phyloP scores from a whole-genome alignment of 768 basidiomycete genomes.

The Pleurotus giganteus region DNA sequence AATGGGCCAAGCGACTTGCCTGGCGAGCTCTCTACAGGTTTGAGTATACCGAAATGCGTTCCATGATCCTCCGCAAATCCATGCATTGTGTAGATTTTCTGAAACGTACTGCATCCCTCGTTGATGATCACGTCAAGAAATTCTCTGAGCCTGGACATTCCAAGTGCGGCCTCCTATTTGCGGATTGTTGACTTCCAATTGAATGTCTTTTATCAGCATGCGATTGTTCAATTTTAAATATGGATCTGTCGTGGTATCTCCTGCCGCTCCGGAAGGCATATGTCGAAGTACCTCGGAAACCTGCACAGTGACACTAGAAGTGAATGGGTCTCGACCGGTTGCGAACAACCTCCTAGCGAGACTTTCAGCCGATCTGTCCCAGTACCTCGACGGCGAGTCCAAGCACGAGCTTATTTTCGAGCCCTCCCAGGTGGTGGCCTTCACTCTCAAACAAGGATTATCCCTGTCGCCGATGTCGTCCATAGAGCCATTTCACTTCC shows the following conservation, averaged over 20 bases:
- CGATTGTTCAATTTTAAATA: conserved; percentile 58
- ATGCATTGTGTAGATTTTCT: neutral
- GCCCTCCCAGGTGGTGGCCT: conserved; percentile 63
- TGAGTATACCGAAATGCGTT: conserved; percentile 6
- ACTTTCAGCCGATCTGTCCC: conserved; percentile 40
- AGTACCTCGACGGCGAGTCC: conserved; percentile 28
- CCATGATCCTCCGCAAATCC: neutral
- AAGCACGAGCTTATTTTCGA: conserved; percentile 57
- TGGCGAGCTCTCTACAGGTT: conserved; percentile 42
- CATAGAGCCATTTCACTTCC: conserved; percentile 53
- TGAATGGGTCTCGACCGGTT: conserved; percentile 35
- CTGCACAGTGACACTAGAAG: conserved; percentile 51
- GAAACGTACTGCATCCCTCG: conserved; percentile 5
- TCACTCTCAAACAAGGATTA: conserved; percentile 9
- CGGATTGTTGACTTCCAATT: neutral
- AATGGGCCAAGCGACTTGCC: conserved; percentile 31
- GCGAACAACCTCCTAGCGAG: conserved; percentile 60
- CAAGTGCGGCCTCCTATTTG: conserved; percentile 15
- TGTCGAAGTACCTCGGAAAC: conserved; percentile 28
- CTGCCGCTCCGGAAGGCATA: neutral
- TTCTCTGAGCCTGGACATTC: conserved; percentile 36
- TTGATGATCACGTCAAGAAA: conserved; percentile 43
- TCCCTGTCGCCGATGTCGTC: conserved; percentile 19
- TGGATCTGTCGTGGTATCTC: conserved; percentile 22
- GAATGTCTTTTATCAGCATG: conserved; percentile 21